Percentiles rank a stretch among this genome's conserved stretches.
phyloP scores from a whole-genome alignment of 768 basidiomycete species.

The Suillus decipiens region DNA sequence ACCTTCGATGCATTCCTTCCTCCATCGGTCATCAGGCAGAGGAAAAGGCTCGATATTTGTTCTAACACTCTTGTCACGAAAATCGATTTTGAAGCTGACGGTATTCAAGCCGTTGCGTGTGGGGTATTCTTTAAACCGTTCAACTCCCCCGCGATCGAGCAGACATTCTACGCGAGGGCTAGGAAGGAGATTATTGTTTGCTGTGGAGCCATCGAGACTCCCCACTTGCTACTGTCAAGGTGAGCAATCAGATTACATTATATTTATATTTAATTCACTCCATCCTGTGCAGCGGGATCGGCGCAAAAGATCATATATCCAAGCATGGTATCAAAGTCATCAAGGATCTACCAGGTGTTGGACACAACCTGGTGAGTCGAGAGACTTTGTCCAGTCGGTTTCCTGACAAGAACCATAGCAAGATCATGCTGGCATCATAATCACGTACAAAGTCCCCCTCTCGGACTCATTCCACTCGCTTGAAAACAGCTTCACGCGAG shows the following conservation, averaged over 20 bases:
- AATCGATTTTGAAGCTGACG: background rate
- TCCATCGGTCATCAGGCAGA: conserved; percentile 4
- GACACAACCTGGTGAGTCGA: conserved; percentile 30
- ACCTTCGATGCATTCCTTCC: conserved; percentile 20
- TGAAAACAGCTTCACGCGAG: conserved; percentile 25
- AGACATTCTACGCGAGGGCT: conserved; percentile 5
- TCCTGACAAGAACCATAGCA: conserved; percentile 22
- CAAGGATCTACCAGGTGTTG: conserved; percentile 37
- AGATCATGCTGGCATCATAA: conserved; percentile 40
- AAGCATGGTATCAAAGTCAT: conserved; percentile 27
- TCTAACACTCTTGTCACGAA: conserved; percentile 13
- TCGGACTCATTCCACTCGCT: conserved; percentile 34
- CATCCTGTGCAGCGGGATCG: conserved; percentile 39
- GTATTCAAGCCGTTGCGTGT: background rate
- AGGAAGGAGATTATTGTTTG: conserved; percentile 33
- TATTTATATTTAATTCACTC: background rate
- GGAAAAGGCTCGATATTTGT: conserved; percentile 17
- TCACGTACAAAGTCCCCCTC: conserved; percentile 35
- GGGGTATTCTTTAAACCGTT: background rate
- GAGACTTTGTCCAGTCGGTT: background rate
- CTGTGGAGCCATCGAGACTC: conserved; percentile 42
- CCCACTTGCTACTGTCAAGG: conserved; percentile 44
- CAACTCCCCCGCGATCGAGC: too few species aligned
- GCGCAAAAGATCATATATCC: conserved; percentile 40
- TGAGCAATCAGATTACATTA: conserved; percentile 3